Percentiles rank a stretch among this genome's conserved stretches.
phyloP scores from a whole-genome alignment of 208 protist genomes.

The Zelonia costaricensis region DNA sequence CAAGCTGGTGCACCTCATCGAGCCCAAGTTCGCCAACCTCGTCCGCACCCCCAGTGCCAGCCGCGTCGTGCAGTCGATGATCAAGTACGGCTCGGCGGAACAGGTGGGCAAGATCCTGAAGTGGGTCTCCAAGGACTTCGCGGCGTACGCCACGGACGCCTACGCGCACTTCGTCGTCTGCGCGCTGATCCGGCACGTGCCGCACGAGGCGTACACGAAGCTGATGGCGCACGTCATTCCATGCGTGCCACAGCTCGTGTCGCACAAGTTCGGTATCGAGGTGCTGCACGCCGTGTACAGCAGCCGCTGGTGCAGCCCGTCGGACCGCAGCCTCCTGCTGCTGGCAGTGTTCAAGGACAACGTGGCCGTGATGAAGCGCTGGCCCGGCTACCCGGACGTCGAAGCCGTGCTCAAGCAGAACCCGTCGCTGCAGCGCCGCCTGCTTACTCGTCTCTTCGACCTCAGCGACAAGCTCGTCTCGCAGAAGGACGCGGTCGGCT shows the following conservation, averaged over 20 bases:
- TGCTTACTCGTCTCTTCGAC: slow-evolving; percentile 82
- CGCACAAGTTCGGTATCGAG: slow-evolving; percentile 88
- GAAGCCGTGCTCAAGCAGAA: slow-evolving; percentile 70
- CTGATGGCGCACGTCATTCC: slow-evolving; percentile 67
- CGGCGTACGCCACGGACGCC: slow-evolving; percentile 68
- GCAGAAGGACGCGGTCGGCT: slow-evolving; percentile 84
- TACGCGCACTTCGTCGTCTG: slow-evolving; percentile 86
- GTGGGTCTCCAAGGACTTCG: slow-evolving; percentile 61
- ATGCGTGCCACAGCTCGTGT: slow-evolving; percentile 66
- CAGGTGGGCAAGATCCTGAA: slow-evolving; percentile 68
- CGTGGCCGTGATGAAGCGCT: slow-evolving; percentile 84
- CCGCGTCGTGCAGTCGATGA: slow-evolving; percentile 91
- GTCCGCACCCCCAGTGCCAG: slow-evolving; percentile 77
- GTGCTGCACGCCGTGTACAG: slow-evolving; percentile 84
- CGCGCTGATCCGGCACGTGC: slow-evolving; percentile 82
- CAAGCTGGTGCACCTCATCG: slow-evolving; percentile 76
- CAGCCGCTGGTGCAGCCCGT: slow-evolving; percentile 69
- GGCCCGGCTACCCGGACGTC: slow-evolving; percentile 80
- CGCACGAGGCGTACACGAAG: slow-evolving; percentile 71
- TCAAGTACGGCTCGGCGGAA: slow-evolving; percentile 80
- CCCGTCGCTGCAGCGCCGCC: slow-evolving; percentile 64
- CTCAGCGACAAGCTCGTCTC: slow-evolving; percentile 88
- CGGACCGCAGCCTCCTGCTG: slow-evolving; percentile 73
- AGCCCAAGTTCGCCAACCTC: slow-evolving; percentile 71
- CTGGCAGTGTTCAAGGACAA: slow-evolving; percentile 87